Conservation (phyloP, 2,329 filamentous ascomycete species). For the Lecanoromycetidae sp. region DNA sequence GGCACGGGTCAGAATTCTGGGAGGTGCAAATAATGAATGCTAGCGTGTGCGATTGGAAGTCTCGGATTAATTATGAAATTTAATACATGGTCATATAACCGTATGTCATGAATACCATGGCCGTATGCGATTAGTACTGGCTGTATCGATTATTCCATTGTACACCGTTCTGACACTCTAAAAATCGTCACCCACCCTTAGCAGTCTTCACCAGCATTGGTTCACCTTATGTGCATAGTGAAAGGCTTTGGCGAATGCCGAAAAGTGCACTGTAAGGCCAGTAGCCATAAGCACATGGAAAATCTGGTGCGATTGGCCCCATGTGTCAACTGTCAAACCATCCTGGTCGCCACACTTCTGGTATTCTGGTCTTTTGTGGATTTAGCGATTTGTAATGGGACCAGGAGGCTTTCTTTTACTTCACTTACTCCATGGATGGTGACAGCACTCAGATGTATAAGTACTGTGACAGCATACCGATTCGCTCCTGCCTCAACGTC, state of each 20-base stretch:
- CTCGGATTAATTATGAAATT: too few relatives aligned
- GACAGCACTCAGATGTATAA: constrained; percentile 11
- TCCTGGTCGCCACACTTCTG: constrained; percentile 33
- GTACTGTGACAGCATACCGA: constrained; percentile 4
- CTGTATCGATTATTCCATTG: too few relatives aligned
- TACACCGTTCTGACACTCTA: too few relatives aligned
- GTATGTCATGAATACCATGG: too few relatives aligned
- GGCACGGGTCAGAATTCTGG: neutral
- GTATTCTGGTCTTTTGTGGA: constrained; percentile 34
- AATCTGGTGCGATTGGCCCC: constrained; percentile 36
- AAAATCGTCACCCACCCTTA: too few relatives aligned
- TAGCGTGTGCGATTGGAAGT: too few relatives aligned
- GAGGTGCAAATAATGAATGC: too few relatives aligned
- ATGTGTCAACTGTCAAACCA: constrained; percentile 38
- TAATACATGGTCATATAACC: too few relatives aligned
- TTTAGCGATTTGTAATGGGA: constrained; percentile 36
- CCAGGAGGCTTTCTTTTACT: too few relatives aligned
- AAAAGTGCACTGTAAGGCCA: constrained; percentile 12
- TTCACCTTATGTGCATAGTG: constrained; percentile 10
- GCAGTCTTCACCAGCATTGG: constrained; percentile 7
- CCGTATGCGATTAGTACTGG: too few relatives aligned
- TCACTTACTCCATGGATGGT: constrained; percentile 7
- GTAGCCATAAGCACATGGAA: constrained; percentile 34
- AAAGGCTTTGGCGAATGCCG: constrained; percentile 13
- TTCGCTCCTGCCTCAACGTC: constrained; percentile 10